Evolutionary conservation across 2,329 filamentous ascomycete genomes (phyloP).

Genomic region (Cryphonectria japonica): DNA sequence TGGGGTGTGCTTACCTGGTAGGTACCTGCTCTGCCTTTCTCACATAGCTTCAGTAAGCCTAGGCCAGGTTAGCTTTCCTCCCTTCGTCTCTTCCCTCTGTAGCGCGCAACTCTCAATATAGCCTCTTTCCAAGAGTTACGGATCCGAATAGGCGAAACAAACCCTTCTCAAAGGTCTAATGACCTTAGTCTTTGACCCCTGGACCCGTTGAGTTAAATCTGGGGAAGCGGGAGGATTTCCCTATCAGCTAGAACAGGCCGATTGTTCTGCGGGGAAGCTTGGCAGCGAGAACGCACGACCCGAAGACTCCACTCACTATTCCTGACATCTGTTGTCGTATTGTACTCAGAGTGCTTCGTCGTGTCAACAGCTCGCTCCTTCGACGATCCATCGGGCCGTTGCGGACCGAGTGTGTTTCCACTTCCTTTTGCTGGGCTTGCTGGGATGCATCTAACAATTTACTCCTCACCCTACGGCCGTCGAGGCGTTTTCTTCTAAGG

Average conservation of each 20-base stretch:
- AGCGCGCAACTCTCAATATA: not conserved
- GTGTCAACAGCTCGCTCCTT: not conserved
- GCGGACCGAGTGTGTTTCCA: not conserved
- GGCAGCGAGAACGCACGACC: not conserved
- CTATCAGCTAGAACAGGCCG: not conserved
- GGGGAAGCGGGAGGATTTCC: conserved; percentile 7
- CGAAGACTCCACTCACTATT: not conserved
- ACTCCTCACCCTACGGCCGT: not conserved
- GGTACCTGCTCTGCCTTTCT: not conserved
- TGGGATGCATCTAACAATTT: not conserved
- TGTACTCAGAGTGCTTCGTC: not conserved
- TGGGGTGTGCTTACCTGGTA: too few relatives aligned
- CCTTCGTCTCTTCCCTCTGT: not conserved
- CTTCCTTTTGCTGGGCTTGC: not conserved
- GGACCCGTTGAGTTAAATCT: not conserved
- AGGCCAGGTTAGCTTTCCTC: not conserved
- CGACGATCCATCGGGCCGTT: not conserved
- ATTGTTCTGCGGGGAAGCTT: not conserved
- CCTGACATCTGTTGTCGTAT: not conserved
- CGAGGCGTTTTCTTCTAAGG: too few relatives aligned
- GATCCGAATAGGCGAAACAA: not conserved
- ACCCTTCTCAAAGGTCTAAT: not conserved
- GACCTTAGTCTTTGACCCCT: not conserved
- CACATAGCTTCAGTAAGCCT: not conserved
- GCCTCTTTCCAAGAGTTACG: not conserved